Evolutionary conservation across 83 land plant species (phyloP).

Genomic region (Thuja plicata): DNA sequence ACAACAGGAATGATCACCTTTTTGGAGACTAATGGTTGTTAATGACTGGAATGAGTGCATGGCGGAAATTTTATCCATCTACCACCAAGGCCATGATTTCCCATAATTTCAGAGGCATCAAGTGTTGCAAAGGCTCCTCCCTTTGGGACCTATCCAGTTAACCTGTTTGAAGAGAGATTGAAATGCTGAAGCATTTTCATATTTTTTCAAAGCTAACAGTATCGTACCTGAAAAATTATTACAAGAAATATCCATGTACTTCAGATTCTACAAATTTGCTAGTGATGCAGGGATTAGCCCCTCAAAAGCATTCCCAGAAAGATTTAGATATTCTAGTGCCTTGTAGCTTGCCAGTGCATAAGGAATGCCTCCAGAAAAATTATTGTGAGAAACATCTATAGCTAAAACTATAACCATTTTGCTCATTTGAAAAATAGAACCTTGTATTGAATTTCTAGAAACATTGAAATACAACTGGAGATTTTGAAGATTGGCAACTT

Average conservation of each 20-base stretch:
- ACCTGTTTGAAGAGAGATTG: slow-evolving; percentile 37
- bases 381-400: slow-evolving; percentile 22
- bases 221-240: slow-evolving; percentile 37
- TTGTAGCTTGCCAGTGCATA: slow-evolving; percentile 6
- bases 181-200: slow-evolving; percentile 14
- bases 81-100: slow-evolving; percentile 28
- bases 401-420: slow-evolving; percentile 6
- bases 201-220: slow-evolving; percentile 13
- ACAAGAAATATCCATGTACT: slow-evolving; percentile 19
- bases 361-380: slow-evolving; percentile 21
- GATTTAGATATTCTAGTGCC: slow-evolving; percentile 15
- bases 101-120: not conserved
- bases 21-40: not conserved
- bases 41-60: not conserved
- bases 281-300: slow-evolving; percentile 29
- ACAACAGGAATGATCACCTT: not conserved
- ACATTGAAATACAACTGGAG: slow-evolving; percentile 4
- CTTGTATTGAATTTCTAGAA: slow-evolving; percentile 14
- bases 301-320: slow-evolving; percentile 20
- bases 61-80: slow-evolving; percentile 13
- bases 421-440: slow-evolving; percentile 23
- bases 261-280: not conserved
- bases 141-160: slow-evolving; percentile 32
- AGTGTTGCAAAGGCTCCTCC: slow-evolving; percentile 17
- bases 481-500: not conserved